A percentile compares a stretch with the other conserved stretches of the same genome.
These are phyloP conservation scores for Blastomyces emzantsi DNA, from an alignment of 2,329 filamentous ascomycete species.

Conservation along the genomic window DNA sequence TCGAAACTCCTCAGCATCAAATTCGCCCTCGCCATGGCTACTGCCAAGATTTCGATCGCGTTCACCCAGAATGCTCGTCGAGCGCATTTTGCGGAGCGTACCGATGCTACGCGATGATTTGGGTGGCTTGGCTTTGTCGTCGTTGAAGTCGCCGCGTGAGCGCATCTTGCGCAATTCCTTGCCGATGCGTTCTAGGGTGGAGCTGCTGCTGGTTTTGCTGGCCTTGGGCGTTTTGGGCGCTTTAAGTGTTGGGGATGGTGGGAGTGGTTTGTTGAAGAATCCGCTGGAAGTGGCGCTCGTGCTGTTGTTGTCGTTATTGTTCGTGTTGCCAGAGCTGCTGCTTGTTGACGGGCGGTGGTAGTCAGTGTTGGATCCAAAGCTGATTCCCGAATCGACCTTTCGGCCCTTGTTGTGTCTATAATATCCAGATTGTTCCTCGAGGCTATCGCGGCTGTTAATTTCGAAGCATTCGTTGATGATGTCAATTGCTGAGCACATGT, in stretches of 20 bases:
- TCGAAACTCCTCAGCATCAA: constrained; percentile 44
- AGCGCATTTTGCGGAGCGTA: constrained; percentile 30
- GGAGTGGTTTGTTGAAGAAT: constrained; percentile 35
- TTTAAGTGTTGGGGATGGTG: constrained; percentile 25
- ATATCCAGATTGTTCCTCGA: constrained; percentile 25
- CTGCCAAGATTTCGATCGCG: constrained; percentile 23
- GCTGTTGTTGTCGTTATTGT: constrained; percentile 18
- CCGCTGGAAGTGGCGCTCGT: constrained; percentile 4
- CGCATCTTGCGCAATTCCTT: constrained; percentile 52
- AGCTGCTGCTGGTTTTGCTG: constrained; percentile 31
- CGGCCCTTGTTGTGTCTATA: constrained; percentile 38
- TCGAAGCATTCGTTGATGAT: constrained; percentile 52
- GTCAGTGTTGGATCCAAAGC: constrained; percentile 40
- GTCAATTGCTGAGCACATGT: constrained; percentile 49
- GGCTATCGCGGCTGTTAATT: constrained; percentile 38
- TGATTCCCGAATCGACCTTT: constrained; percentile 57
- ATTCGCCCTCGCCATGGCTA: constrained; percentile 31
- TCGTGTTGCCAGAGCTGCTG: constrained; percentile 24
- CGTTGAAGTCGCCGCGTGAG: constrained; percentile 45
- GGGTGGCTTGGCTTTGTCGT: constrained; percentile 20
- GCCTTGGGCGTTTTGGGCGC: constrained; percentile 11
- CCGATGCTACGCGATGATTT: constrained; percentile 9
- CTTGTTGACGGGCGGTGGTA: constrained; percentile 27
- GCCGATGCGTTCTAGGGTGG: constrained; percentile 51
- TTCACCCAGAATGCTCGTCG: constrained; percentile 23